Evolutionary conservation across 2,329 filamentous ascomycete species (phyloP).

Genomic region (Cordyceps pruinosa): DNA sequence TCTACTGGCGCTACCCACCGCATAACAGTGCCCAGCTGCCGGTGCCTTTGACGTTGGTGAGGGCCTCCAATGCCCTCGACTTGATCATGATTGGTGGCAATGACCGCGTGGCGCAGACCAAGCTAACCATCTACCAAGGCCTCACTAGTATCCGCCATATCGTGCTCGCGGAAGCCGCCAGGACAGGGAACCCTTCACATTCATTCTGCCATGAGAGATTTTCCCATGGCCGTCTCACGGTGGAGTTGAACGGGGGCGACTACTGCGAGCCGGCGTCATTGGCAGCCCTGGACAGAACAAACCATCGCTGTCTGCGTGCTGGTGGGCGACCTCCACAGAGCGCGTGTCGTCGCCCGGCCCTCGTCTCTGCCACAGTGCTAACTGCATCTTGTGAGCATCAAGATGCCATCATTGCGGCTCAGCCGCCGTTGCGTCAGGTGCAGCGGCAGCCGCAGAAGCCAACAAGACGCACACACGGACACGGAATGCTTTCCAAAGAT

Average conservation of each 20-base stretch:
- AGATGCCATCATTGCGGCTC: background rate
- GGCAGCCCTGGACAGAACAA: background rate
- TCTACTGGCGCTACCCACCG: too few species aligned
- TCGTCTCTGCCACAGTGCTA: background rate
- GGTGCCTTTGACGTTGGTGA: background rate
- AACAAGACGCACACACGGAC: background rate
- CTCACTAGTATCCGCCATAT: background rate
- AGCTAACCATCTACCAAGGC: background rate
- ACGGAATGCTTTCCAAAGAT: background rate
- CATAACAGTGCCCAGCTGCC: too few species aligned
- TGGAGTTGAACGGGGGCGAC: background rate
- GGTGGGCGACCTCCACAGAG: background rate
- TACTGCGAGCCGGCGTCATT: background rate
- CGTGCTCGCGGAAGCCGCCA: background rate
- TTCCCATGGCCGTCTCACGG: background rate
- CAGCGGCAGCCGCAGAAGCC: background rate
- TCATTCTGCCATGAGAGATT: background rate
- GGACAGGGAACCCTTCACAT: background rate
- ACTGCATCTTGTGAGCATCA: background rate
- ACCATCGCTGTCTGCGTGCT: background rate
- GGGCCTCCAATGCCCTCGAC: background rate
- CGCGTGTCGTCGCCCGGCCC: background rate
- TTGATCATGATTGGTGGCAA: background rate
- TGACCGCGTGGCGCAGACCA: background rate
- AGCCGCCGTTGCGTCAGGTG: background rate